phyloP scores from a whole-genome alignment of 345 rosid species.

The Draba incana region DNA sequence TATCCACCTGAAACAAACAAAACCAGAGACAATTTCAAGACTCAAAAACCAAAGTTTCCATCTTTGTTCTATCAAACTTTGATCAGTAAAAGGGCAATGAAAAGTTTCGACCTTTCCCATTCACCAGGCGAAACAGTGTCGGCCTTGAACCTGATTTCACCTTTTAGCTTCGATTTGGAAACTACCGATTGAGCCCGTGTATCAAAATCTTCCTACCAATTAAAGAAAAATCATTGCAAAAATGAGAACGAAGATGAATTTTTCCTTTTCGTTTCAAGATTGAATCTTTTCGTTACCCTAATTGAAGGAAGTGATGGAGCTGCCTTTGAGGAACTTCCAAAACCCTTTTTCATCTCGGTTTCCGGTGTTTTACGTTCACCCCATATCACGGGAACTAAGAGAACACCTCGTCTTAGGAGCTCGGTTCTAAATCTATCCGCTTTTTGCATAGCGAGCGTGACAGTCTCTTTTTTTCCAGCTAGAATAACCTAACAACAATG shows the following conservation, averaged over 20 bases:
- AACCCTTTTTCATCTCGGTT: conserved; percentile 80
- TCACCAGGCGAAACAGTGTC: conserved; percentile 74
- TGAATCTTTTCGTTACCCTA: conserved; percentile 56
- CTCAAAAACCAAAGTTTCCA: neutral
- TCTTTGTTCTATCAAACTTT: conserved; percentile 14
- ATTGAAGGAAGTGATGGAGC: conserved; percentile 79
- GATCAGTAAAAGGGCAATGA: neutral
- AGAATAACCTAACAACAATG: conserved; percentile 67
- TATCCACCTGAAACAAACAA: conserved; percentile 68
- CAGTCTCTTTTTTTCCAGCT: conserved; percentile 80
- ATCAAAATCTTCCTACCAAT: conserved; percentile 82
- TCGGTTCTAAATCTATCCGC: conserved; percentile 93
- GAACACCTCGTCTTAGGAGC: conserved; percentile 84
- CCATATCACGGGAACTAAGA: conserved; percentile 85
- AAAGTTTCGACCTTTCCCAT: conserved; percentile 82
- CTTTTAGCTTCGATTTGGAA: conserved; percentile 82
- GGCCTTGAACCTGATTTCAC: conserved; percentile 81
- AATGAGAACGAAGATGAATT: conserved; percentile 12
- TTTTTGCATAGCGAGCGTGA: conserved; percentile 64
- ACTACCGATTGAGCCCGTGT: conserved; percentile 76
- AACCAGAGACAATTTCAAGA: conserved; percentile 24
- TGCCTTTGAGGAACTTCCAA: conserved; percentile 66
- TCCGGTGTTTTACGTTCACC: conserved; percentile 64
- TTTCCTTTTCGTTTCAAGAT: neutral
- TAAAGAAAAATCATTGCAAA: conserved; percentile 9